Base-by-base conservation (phyloP, 768 basidiomycete species). In the Pleurotus giganteus region DNA sequence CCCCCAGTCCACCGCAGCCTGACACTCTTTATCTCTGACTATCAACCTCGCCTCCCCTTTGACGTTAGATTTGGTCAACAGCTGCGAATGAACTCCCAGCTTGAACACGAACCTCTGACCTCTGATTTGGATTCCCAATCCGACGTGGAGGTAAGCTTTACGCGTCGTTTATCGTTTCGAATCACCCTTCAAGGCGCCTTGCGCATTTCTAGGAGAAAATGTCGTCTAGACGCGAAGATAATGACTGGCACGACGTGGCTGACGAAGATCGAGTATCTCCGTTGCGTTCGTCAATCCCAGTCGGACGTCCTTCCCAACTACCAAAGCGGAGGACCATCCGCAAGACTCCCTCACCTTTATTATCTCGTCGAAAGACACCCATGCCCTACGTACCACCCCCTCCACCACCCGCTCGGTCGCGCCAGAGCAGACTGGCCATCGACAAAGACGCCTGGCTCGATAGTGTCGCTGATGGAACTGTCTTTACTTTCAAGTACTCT, bases 401-500 rank as follows among this genome's bases (percentile, higher is more conserved):
- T 31, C 13, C 63, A 5, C 24, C 24, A 55, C 63, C 58, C 0
- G 24, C 42, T 31, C 52, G 28, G 13, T 49, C 56, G 15, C 53
- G 39, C 11, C 47, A 36, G 13, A 51, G 52, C 23, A 60, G 57
- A 8, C 56, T 58, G 54, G n/a, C 44, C n/a, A 54, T 70, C 13
- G 57, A 54, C 11, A 61, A 44, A 21, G 64, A 73, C 12, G 65
- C 63, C 26, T 52, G 73, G 11, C 43, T 66, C 7, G 58, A 69
- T n/a, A 62, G 65, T 43, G 66, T 72, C 31, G 45, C 70, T 42
- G 58, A 73, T 55, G 66, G 64, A 2, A 11, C 69, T 53, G 57
- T 50, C 41, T 76, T 65, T 58, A 62, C 65, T n/a, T 47, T 69
- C 8, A 54, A 54, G 5, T 89, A 85, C 63, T 24, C 68, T 17